Conservation (phyloP, 495 filamentous ascomycete genomes). For the Penicillium waksmanii region DNA sequence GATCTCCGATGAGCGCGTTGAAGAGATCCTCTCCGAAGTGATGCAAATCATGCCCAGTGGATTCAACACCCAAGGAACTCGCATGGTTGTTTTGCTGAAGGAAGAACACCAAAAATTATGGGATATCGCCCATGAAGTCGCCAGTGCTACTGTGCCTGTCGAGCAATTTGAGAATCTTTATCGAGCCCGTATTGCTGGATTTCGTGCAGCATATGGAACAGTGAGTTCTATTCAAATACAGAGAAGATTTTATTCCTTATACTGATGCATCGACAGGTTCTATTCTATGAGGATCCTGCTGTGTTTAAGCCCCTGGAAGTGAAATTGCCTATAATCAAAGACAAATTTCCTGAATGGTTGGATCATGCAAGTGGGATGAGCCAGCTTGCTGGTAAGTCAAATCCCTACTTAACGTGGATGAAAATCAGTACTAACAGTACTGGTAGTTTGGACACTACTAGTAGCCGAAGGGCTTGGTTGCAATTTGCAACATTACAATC, state of each 20-base stretch:
- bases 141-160: slow-evolving; percentile 51
- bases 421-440: slow-evolving; percentile 1
- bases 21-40: slow-evolving; percentile 30
- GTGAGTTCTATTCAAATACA: slow-evolving; percentile 6
- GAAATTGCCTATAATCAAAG: slow-evolving; percentile 39
- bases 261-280: slow-evolving; percentile 35
- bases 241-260: background rate
- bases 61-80: slow-evolving; percentile 36
- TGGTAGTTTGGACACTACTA: slow-evolving; percentile 63
- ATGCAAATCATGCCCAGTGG: slow-evolving; percentile 32
- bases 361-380: slow-evolving; percentile 67
- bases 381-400: slow-evolving; percentile 52
- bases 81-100: slow-evolving; percentile 36
- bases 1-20: slow-evolving; percentile 35
- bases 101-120: slow-evolving; percentile 36
- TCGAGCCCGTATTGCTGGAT: slow-evolving; percentile 16
- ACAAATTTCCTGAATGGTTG: slow-evolving; percentile 43
- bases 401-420: background rate
- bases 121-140: slow-evolving; percentile 29
- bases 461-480: slow-evolving; percentile 71
- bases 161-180: slow-evolving; percentile 50
- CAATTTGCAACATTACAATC: slow-evolving; percentile 75
- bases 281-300: slow-evolving; percentile 66
- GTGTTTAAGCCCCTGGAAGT: slow-evolving; percentile 54
- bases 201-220: slow-evolving; percentile 24